Conservation (phyloP, 2,329 filamentous ascomycete genomes). For the Talaromyces islandicus region DNA sequence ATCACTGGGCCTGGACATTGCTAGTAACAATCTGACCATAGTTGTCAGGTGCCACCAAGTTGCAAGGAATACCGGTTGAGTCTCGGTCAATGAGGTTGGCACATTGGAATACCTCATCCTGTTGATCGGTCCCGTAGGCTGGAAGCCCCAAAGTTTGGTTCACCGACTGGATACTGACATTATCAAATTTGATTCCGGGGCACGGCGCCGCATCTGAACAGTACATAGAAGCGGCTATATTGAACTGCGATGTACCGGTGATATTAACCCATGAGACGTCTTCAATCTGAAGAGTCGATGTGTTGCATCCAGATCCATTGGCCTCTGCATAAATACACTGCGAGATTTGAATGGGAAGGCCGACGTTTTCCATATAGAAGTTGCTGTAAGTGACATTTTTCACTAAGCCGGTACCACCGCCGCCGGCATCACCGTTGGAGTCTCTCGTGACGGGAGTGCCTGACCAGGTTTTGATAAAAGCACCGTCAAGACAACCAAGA, state of each 20-base stretch:
- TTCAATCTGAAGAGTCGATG: constrained; percentile 34
- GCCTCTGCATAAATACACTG: constrained; percentile 20
- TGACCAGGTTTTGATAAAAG: constrained; percentile 22
- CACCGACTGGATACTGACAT: constrained; percentile 41
- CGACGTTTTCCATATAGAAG: constrained; percentile 19
- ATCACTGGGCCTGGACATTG: not conserved
- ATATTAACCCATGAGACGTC: constrained; percentile 48
- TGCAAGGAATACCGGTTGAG: constrained; percentile 20
- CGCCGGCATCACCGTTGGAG: constrained; percentile 17
- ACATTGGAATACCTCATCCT: constrained; percentile 37
- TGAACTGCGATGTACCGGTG: constrained; percentile 45
- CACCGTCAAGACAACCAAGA: constrained; percentile 16
- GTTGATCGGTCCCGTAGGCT: constrained; percentile 15
- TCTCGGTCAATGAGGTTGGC: constrained; percentile 30
- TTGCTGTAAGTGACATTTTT: constrained; percentile 19
- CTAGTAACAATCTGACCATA: constrained; percentile 6
- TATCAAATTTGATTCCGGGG: constrained; percentile 40
- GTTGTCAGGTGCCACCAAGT: constrained; percentile 20
- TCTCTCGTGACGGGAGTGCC: constrained; percentile 14
- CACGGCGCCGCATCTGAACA: constrained; percentile 40
- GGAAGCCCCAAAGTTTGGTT: constrained; percentile 27
- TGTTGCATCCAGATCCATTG: constrained; percentile 2
- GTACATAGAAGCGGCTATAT: constrained; percentile 44
- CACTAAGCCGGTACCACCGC: constrained; percentile 17
- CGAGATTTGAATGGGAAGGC: constrained; percentile 20